Conservation (phyloP, 2,329 filamentous ascomycete species). For the Aspergillus sp. region DNA sequence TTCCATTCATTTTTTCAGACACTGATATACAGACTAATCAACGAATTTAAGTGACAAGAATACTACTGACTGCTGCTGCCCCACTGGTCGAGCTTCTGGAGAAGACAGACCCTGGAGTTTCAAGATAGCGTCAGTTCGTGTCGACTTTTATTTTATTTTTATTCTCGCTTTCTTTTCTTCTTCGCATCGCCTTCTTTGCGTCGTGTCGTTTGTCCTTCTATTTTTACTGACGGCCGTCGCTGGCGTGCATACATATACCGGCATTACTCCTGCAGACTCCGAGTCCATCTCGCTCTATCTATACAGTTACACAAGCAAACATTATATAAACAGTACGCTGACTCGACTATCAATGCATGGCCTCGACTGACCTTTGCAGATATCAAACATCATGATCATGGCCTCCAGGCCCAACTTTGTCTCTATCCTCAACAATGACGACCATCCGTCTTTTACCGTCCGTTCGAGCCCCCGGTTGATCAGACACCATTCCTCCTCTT, state of each 20-base stretch:
- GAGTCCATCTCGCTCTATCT: background rate
- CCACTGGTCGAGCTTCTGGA: background rate
- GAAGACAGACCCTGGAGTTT: constrained; percentile 2
- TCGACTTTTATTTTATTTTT: background rate
- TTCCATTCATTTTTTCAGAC: too few species aligned
- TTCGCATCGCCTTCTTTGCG: constrained; percentile 1
- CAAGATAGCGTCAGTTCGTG: constrained; percentile 1
- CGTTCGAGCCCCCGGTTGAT: constrained; percentile 22
- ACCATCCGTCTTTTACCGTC: constrained; percentile 41
- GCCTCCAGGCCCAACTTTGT: constrained; percentile 30
- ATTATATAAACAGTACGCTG: constrained; percentile 7
- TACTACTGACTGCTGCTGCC: background rate
- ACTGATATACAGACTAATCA: too few species aligned
- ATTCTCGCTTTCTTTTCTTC: background rate
- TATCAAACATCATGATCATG: constrained; percentile 17
- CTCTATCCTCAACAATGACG: constrained; percentile 44
- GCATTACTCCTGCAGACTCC: background rate
- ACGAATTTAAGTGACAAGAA: background rate
- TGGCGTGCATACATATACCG: background rate
- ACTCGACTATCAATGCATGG: constrained; percentile 11
- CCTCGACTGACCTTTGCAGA: constrained; percentile 3
- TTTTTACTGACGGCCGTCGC: background rate
- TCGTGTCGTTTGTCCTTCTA: constrained; percentile 1
- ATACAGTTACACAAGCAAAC: too few species aligned
- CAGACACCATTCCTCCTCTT: constrained; percentile 16